phyloP scores from a whole-genome alignment of 176 grass and related monocot species.

The Thinopyrum elongatum region DNA sequence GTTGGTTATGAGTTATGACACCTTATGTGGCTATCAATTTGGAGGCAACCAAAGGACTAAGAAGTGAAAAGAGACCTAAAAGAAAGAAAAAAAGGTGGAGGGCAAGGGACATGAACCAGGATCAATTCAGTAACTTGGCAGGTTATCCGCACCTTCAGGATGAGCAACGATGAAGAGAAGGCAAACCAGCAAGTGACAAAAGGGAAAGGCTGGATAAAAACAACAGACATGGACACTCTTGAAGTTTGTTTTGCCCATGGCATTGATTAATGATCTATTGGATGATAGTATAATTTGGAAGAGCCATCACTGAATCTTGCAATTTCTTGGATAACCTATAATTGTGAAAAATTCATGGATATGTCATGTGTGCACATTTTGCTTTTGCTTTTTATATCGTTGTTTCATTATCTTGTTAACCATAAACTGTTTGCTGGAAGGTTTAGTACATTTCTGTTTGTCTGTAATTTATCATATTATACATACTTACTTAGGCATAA shows the following conservation, averaged over 20 bases:
- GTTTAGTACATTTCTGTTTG: background rate
- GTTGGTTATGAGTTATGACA: slow-evolving; percentile 1
- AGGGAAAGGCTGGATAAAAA: background rate
- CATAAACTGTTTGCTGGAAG: slow-evolving; percentile 5
- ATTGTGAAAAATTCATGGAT: background rate
- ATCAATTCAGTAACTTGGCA: background rate
- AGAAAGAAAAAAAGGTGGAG: background rate
- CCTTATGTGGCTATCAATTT: slow-evolving; percentile 1
- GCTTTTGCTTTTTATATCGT: background rate
- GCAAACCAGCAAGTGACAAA: background rate
- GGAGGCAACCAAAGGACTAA: background rate
- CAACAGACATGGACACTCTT: background rate
- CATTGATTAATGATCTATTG: background rate
- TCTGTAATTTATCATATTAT: slow-evolving; percentile 7
- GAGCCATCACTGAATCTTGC: background rate
- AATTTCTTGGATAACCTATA: background rate
- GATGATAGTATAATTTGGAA: background rate
- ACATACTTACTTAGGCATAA: background rate
- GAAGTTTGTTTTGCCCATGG: background rate
- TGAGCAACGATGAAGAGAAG: background rate
- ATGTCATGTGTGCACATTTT: background rate
- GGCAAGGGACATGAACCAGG: background rate
- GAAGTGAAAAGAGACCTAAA: background rate
- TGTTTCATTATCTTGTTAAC: slow-evolving; percentile 1
- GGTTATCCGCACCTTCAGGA: background rate